A percentile compares a stretch with the other conserved stretches of the same genome.
These are phyloP conservation scores for Psilocybe azurescens DNA, from an alignment of 768 basidiomycete species.

Conservation along the genomic window DNA sequence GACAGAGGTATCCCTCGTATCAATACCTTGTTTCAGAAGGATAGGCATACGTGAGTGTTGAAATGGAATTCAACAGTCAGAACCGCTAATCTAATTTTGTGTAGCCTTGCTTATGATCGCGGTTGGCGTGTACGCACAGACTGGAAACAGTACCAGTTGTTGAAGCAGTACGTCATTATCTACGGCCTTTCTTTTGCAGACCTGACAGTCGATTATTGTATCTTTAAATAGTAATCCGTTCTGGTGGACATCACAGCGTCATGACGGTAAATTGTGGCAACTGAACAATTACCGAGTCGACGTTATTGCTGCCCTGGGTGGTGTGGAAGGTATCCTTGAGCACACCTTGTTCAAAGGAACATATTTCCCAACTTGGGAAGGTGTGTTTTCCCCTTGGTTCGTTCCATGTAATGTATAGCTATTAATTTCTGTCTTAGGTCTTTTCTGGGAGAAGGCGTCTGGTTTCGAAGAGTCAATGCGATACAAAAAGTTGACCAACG, in stretches of 20 bases:
- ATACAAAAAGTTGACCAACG: conserved; percentile 97
- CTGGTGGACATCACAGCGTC: conserved; percentile 99
- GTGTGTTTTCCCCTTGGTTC: conserved; percentile 36
- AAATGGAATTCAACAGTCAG: background rate
- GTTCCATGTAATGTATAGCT: conserved; percentile 2
- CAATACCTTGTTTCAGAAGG: conserved; percentile 99
- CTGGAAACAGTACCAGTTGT: conserved; percentile 96
- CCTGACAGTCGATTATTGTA: background rate
- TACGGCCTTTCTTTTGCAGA: background rate
- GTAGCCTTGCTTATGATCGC: conserved; percentile 94
- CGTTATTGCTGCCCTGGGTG: conserved; percentile 96
- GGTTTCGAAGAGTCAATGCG: conserved; percentile 97
- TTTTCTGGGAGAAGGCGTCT: conserved; percentile 99
- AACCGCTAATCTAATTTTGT: conserved; percentile 10
- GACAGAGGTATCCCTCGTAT: conserved; percentile 98
- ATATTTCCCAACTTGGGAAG: conserved; percentile 98
- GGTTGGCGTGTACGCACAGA: conserved; percentile 98
- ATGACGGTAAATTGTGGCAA: conserved; percentile 96
- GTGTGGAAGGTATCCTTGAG: conserved; percentile 96
- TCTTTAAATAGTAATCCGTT: conserved; percentile 79
- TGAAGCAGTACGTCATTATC: conserved; percentile 73
- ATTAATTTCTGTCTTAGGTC: conserved; percentile 42
- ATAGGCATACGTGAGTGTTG: conserved; percentile 80
- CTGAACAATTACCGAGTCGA: conserved; percentile 99
- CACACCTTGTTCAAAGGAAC: conserved; percentile 98